phyloP scores from a whole-genome alignment of 2,329 filamentous ascomycete genomes.

The Lanzia echinophila region DNA sequence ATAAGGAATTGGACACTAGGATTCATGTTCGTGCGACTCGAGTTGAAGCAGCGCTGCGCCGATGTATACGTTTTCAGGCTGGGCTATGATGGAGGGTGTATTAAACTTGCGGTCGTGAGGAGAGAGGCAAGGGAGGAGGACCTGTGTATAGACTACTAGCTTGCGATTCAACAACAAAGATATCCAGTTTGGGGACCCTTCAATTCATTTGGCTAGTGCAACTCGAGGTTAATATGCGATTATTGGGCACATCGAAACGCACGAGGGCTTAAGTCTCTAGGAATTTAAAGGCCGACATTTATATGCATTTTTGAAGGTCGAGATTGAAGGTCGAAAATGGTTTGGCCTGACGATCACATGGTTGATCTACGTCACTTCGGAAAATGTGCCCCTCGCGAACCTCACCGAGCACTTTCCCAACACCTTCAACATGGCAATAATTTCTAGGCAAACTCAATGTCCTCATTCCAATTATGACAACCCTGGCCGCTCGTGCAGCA shows the following conservation, averaged over 20 bases:
- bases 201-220: background rate
- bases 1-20: slow-evolving; percentile 12
- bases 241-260: background rate
- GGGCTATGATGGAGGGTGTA: background rate
- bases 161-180: slow-evolving; percentile 18
- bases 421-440: slow-evolving; percentile 13
- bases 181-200: slow-evolving; percentile 4
- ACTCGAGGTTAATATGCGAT: background rate
- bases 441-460: slow-evolving; percentile 22
- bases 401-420: slow-evolving; percentile 12
- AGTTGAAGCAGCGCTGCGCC: background rate
- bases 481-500: slow-evolving; percentile 22
- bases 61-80: background rate
- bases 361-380: slow-evolving; percentile 22
- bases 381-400: slow-evolving; percentile 12
- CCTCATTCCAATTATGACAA: slow-evolving; percentile 21
- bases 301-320: background rate
- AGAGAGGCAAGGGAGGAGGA: slow-evolving; percentile 1
- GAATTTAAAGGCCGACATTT: background rate
- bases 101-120: background rate
- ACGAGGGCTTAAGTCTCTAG: background rate
- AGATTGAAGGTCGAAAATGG: background rate
- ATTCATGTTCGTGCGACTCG: background rate
- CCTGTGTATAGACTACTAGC: slow-evolving; percentile 25
- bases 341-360: slow-evolving; percentile 18